Base-by-base conservation (phyloP, 345 rosid genomes). In the Excoecaria cochinchinensis region DNA sequence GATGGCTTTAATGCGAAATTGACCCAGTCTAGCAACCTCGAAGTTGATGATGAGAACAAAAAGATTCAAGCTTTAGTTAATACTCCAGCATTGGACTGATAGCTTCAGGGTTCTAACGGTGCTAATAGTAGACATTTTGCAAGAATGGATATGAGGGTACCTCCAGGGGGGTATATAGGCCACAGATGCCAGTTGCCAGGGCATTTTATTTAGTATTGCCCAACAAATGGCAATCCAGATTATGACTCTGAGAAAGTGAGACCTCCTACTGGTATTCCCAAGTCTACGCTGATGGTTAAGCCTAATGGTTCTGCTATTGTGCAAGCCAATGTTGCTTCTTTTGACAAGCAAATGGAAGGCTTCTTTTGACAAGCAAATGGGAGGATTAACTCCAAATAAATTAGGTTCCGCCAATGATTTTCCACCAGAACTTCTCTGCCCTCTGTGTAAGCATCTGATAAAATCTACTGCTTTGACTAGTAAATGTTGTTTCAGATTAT, bases 261-360 rank as follows among this genome's bases (percentile, higher is more conserved):
- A n/a, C n/a, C n/a, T n/a, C n/a, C 99, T 48, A 92, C 92, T 75
- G 96, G 98, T 52, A 96, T 92, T 80, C 99, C 99, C 91, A 17
- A 89, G 89, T 62, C 93, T 92, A 60, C n/a, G n/a, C n/a, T n/a
- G n/a, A n/a, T n/a, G n/a, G n/a, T n/a, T n/a, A n/a, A n/a, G n/a
- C n/a, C n/a, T n/a, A 97, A 92, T 80, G 99, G 97, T 70, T 92
- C 85, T 89, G 94, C 97, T 69, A 91, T 91, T 76, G 82, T 95
- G 82, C 90, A 78, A 84, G 97, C 97, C 58, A 92, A 92, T 77
- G 99, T 91, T 97, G 98, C 91, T 83, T 95, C 97, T 73, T 95
- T 95, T 87, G 99, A 95, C 87, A 92, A 78, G 81, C 93, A 85
- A 81, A 87, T 92, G 74, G 97, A 89, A 76, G n/a, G n/a, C n/a